These are phyloP conservation scores for Karstenula rhodostoma DNA, from an alignment of 2,329 filamentous ascomycete genomes.

Conservation along the genomic window DNA sequence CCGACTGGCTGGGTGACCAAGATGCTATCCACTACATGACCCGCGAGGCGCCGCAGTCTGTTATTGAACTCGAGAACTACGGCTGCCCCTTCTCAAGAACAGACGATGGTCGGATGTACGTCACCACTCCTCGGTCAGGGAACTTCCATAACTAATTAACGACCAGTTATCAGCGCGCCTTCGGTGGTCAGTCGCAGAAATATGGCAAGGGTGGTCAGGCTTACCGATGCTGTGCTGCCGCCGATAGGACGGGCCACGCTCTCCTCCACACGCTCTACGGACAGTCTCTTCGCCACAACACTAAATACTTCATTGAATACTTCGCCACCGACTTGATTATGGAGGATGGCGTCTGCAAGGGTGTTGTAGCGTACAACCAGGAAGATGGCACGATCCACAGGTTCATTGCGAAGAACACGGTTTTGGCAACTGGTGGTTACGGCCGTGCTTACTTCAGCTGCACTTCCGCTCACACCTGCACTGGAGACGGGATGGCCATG, in stretches of 20 bases:
- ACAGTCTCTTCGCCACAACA: slow-evolving; percentile 95
- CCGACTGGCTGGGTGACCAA: slow-evolving; percentile 96
- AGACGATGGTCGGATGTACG: slow-evolving; percentile 90
- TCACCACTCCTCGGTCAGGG: background rate
- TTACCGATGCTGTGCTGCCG: slow-evolving; percentile 95
- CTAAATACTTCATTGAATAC: slow-evolving; percentile 99
- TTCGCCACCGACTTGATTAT: slow-evolving; percentile 97
- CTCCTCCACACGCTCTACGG: slow-evolving; percentile 98
- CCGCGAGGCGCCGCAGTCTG: slow-evolving; percentile 86
- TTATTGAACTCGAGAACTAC: slow-evolving; percentile 96
- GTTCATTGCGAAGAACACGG: slow-evolving; percentile 96
- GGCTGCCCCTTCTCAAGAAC: slow-evolving; percentile 97
- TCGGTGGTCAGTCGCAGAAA: slow-evolving; percentile 95
- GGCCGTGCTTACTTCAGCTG: slow-evolving; percentile 98
- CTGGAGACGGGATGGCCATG: slow-evolving; percentile 99
- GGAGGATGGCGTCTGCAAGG: slow-evolving; percentile 96
- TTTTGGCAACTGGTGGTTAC: slow-evolving; percentile 96
- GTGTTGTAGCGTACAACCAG: slow-evolving; percentile 97
- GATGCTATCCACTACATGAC: slow-evolving; percentile 99
- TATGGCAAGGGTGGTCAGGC: slow-evolving; percentile 97
- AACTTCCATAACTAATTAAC: slow-evolving; percentile 18
- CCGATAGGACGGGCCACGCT: slow-evolving; percentile 95
- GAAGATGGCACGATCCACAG: slow-evolving; percentile 97
- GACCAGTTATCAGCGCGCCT: slow-evolving; percentile 89
- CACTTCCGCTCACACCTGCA: slow-evolving; percentile 97